Evolutionary conservation across 805 yeast species (phyloP).

Genomic region (Pichia phayaonensis): DNA sequence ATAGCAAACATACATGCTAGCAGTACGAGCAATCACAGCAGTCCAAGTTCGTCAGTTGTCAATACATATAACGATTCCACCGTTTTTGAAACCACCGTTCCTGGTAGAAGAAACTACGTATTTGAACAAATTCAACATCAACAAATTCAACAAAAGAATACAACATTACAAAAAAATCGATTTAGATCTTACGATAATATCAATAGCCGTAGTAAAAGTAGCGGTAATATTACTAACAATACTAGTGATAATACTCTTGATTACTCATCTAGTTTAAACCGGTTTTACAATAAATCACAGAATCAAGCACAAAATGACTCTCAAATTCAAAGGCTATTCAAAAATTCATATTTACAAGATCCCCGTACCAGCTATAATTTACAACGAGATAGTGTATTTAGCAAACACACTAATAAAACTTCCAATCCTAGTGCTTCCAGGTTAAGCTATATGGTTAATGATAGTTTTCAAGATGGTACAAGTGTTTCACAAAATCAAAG

Average conservation of each 20-base stretch:
- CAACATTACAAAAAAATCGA: neutral
- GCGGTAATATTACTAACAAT: too few relatives aligned
- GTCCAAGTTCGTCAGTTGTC: slow-evolving; percentile 12
- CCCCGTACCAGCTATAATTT: neutral
- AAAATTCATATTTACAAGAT: neutral
- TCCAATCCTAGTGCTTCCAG: neutral
- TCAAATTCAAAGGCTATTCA: neutral
- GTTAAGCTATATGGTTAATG: neutral
- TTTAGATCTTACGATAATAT: neutral
- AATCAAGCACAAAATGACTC: neutral
- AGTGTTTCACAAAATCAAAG: neutral
- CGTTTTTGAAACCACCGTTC: slow-evolving; percentile 22
- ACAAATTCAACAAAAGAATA: neutral
- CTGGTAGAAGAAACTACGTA: neutral
- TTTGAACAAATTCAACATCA: neutral
- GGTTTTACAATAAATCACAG: too few relatives aligned
- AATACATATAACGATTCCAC: slow-evolving; percentile 24
- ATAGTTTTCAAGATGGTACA: slow-evolving; percentile 5
- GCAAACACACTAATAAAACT: neutral
- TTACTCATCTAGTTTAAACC: neutral
- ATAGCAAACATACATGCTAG: slow-evolving; percentile 11
- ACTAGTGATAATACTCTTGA: too few relatives aligned
- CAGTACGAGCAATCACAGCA: neutral
- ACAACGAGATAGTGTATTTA: neutral
- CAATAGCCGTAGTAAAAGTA: neutral